Conservation (phyloP, 192 early-diverging fungal genomes). For the Backusella sp. region DNA sequence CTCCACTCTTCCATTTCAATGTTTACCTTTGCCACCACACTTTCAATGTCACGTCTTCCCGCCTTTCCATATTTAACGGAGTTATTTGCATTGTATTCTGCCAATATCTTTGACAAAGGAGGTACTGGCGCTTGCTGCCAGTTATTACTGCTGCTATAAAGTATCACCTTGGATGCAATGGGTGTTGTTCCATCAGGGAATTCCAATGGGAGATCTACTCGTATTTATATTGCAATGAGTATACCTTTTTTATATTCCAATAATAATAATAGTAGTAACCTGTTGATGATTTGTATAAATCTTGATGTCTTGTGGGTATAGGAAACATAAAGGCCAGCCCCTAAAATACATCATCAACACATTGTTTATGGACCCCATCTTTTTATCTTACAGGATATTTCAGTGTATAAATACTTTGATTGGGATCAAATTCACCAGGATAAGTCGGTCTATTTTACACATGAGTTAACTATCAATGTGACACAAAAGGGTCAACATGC, state of each 20-base stretch:
- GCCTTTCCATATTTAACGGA: conserved; percentile 37
- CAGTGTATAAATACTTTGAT: conserved; percentile 55
- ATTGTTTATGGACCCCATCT: background rate
- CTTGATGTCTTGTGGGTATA: conserved; percentile 57
- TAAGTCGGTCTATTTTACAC: conserved; percentile 46
- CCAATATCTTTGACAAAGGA: conserved; percentile 33
- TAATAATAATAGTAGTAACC: conserved; percentile 19
- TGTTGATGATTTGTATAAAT: conserved; percentile 47
- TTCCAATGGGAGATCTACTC: conserved; percentile 62
- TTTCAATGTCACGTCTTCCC: conserved; percentile 43
- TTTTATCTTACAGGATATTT: conserved; percentile 63
- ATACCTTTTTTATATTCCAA: background rate
- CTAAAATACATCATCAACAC: conserved; percentile 22
- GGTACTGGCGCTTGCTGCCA: conserved; percentile 49
- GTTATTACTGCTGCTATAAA: conserved; percentile 51
- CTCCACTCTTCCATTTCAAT: background rate
- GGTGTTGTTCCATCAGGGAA: conserved; percentile 77
- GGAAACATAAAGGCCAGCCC: conserved; percentile 73
- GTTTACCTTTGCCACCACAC: conserved; percentile 48
- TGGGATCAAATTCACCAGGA: conserved; percentile 59
- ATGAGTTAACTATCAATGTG: conserved; percentile 6
- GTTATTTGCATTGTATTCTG: conserved; percentile 27
- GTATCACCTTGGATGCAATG: conserved; percentile 57
- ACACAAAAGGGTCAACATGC: conserved; percentile 14
- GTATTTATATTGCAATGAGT: background rate